Percentiles rank a stretch among this genome's conserved stretches.
These are phyloP conservation scores for Daldinia decipiens DNA, from an alignment of 495 filamentous ascomycete species.

Conservation along the genomic window DNA sequence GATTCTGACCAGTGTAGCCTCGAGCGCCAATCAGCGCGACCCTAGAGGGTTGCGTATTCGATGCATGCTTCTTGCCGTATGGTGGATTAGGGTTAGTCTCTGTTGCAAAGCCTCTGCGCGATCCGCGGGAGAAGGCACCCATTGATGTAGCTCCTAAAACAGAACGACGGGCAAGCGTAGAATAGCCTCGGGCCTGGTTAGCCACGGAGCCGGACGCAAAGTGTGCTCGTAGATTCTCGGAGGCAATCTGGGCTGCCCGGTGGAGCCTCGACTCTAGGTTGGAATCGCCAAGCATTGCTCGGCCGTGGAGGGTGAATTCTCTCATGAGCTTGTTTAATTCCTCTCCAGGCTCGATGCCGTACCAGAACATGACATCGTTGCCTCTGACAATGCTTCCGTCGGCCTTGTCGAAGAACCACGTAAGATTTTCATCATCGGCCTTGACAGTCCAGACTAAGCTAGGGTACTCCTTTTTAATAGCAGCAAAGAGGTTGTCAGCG, in stretches of 20 bases:
- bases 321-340: slow-evolving; percentile 88
- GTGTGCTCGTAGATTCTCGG: slow-evolving; percentile 54
- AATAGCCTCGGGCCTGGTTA: slow-evolving; percentile 47
- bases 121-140: slow-evolving; percentile 29
- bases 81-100: slow-evolving; percentile 94
- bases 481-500: slow-evolving; percentile 95
- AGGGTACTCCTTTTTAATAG: slow-evolving; percentile 90
- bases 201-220: slow-evolving; percentile 46
- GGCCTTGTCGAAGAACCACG: slow-evolving; percentile 98
- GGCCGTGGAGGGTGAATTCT: slow-evolving; percentile 84
- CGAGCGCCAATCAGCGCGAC: slow-evolving; percentile 95
- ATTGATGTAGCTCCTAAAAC: slow-evolving; percentile 32
- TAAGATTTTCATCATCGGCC: slow-evolving; percentile 95
- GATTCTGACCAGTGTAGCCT: slow-evolving; percentile 93
- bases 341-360: slow-evolving; percentile 84
- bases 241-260: slow-evolving; percentile 72
- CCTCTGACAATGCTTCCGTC: slow-evolving; percentile 87
- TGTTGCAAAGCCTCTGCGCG: slow-evolving; percentile 37
- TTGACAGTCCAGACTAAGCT: slow-evolving; percentile 97
- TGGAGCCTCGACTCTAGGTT: slow-evolving; percentile 88
- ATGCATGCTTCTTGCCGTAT: slow-evolving; percentile 91
- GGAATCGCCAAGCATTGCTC: slow-evolving; percentile 89
- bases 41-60: slow-evolving; percentile 80
- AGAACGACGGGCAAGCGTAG: slow-evolving; percentile 42
- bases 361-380: slow-evolving; percentile 96